Percentiles rank a stretch among this genome's conserved stretches.
Evolutionary conservation across 164 flowering plant genomes (phyloP).

Genomic region (Chimonanthus praecox): DNA sequence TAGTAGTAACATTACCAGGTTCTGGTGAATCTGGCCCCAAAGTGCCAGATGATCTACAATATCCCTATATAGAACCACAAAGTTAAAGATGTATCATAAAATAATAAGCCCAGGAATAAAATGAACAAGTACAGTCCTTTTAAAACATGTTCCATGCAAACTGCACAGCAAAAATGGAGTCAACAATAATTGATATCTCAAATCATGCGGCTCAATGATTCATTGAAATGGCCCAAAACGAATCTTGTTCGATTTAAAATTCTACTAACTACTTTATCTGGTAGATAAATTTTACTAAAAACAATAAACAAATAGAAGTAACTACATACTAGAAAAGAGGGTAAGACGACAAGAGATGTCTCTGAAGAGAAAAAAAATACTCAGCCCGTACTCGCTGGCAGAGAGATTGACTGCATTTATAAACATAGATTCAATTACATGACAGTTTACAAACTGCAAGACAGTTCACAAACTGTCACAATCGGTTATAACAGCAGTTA

Average conservation of each 20-base stretch:
- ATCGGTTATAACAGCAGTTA: no score
- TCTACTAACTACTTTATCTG: background rate
- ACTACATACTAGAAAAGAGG: no score
- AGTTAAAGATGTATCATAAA: background rate
- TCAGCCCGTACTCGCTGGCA: no score
- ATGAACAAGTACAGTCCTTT: background rate
- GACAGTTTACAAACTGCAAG: no score
- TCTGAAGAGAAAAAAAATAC: no score
- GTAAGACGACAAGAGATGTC: no score
- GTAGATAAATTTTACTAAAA: no score
- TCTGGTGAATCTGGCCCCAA: slow-evolving; percentile 14
- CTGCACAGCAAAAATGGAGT: background rate
- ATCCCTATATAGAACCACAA: slow-evolving; percentile 25
- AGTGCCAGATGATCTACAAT: slow-evolving; percentile 20
- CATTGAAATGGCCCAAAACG: background rate
- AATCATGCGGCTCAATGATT: background rate
- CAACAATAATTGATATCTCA: background rate
- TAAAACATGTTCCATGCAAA: background rate
- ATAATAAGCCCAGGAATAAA: background rate
- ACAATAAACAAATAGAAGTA: no score
- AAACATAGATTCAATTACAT: no score
- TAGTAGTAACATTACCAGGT: slow-evolving; percentile 17
- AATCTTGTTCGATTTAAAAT: background rate
- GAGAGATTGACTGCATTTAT: no score
- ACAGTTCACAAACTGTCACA: no score